phyloP scores from a whole-genome alignment of 306 rosid genomes.

The Morella rubra region DNA sequence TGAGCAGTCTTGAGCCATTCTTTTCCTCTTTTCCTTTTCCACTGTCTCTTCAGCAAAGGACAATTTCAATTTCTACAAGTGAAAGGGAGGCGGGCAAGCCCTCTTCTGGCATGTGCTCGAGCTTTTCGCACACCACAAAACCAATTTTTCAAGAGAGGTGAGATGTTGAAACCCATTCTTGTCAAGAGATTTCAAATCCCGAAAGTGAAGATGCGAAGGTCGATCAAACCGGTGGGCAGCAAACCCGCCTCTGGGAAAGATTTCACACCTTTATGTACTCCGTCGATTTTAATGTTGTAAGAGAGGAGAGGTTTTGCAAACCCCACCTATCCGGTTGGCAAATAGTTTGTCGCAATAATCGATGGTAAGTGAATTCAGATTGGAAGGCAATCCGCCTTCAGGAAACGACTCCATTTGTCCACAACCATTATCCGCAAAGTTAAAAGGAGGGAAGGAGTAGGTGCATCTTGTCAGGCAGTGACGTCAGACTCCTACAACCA shows the following conservation, averaged over 20 bases:
- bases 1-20: neutral
- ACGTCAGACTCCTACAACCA: no score
- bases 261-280: no score
- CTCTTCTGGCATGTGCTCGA: conserved; percentile 7
- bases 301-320: neutral
- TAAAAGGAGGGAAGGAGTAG: no score
- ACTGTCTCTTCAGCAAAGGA: neutral
- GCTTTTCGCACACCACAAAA: neutral
- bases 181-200: neutral
- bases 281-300: neutral
- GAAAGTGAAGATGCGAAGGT: neutral
- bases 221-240: no score
- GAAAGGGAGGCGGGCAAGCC: conserved; percentile 9
- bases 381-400: no score
- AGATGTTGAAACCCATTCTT: neutral
- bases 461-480: no score
- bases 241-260: no score
- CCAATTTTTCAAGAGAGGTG: neutral
- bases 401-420: no score
- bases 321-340: no score
- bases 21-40: neutral
- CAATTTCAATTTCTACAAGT: rapidly evolving
- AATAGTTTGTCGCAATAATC: rapidly evolving
- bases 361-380: no score
- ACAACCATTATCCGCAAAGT: no score